A percentile compares a stretch with the other conserved stretches of the same genome.
These are phyloP conservation scores for Acidiella bohemica DNA, from an alignment of 495 filamentous ascomycete genomes.

Conservation along the genomic window DNA sequence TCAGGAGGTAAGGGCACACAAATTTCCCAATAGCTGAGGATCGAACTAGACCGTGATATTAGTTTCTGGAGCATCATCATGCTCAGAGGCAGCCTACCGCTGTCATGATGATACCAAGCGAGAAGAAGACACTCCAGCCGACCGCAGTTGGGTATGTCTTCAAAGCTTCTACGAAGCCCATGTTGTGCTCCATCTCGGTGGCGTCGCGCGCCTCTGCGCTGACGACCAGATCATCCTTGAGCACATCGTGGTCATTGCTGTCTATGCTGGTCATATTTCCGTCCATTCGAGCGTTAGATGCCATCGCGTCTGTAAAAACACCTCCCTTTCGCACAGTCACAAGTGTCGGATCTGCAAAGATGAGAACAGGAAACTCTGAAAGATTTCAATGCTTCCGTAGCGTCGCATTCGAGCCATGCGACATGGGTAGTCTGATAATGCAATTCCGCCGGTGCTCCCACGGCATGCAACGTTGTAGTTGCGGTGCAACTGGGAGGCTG, in stretches of 20 bases:
- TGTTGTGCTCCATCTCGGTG: constrained; percentile 22
- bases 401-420: no score
- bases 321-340: no score
- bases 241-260: constrained; percentile 20
- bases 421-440: no score
- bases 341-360: no score
- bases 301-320: no score
- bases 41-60: constrained; percentile 13
- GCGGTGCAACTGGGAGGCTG: no score
- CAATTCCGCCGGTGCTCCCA: no score
- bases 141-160: constrained; percentile 44
- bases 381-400: no score
- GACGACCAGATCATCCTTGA: constrained; percentile 10
- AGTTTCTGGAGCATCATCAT: not conserved
- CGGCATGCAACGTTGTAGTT: no score
- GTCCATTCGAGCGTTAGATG: not conserved
- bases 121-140: no score
- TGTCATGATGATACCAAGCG: constrained; percentile 11
- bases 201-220: constrained; percentile 16
- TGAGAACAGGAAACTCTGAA: no score
- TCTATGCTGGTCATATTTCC: constrained; percentile 3
- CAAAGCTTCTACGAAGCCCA: constrained; percentile 25
- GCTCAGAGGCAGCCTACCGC: not conserved
- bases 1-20: no score
- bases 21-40: constrained; percentile 23